Percentiles rank a stretch among this genome's conserved stretches.
Conservation (phyloP, 495 filamentous ascomycete genomes). For the Penicillium bialowiezense region DNA sequence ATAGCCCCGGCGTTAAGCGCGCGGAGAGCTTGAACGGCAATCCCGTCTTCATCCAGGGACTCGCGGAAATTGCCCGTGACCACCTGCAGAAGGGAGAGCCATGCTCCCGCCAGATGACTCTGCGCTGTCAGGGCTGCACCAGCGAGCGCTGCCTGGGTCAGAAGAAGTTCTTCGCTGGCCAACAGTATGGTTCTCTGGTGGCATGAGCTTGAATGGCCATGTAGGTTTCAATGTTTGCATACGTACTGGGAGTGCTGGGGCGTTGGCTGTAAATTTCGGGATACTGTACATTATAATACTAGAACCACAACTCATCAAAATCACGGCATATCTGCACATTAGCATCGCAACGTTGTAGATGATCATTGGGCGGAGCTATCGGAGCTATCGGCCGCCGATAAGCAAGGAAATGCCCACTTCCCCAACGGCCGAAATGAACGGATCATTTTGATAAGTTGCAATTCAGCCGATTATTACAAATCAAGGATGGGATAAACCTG, state of each 20-base stretch:
- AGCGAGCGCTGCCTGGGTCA: slow-evolving; percentile 86
- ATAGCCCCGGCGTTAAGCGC: slow-evolving; percentile 75
- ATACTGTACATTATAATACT: neutral
- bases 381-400: neutral
- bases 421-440: neutral
- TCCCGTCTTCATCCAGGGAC: slow-evolving; percentile 84
- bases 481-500: neutral
- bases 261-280: neutral
- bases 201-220: slow-evolving; percentile 21
- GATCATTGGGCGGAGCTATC: neutral
- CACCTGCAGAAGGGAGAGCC: slow-evolving; percentile 70
- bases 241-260: slow-evolving; percentile 1
- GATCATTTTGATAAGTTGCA: neutral
- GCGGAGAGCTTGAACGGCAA: slow-evolving; percentile 92
- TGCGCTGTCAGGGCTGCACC: slow-evolving; percentile 92
- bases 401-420: neutral
- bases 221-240: slow-evolving; percentile 1
- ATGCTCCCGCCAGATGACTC: slow-evolving; percentile 78
- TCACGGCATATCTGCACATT: too few species aligned
- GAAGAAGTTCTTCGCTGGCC: slow-evolving; percentile 85
- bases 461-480: neutral
- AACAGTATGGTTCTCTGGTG: slow-evolving; percentile 35
- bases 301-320: neutral
- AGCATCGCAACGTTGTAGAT: too few species aligned
- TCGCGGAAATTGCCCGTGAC: slow-evolving; percentile 78